These are phyloP conservation scores for Boletales sp. DNA, from an alignment of 768 basidiomycete genomes.

Conservation along the genomic window DNA sequence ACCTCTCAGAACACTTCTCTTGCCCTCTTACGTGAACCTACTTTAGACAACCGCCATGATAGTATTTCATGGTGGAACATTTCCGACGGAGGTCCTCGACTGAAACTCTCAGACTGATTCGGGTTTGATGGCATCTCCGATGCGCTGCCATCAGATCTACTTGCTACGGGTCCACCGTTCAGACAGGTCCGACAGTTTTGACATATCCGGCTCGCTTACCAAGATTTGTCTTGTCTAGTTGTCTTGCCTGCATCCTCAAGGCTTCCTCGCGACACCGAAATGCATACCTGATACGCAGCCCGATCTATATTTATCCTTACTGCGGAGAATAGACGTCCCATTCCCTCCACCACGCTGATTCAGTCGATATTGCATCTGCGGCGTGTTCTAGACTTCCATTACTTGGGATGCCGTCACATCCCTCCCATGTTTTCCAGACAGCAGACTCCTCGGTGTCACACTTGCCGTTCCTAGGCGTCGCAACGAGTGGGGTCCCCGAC, in stretches of 20 bases:
- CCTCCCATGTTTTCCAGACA: too few species aligned
- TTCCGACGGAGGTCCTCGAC: slow-evolving; percentile 7
- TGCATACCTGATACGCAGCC: too few species aligned
- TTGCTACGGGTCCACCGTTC: neutral
- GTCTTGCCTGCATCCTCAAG: too few species aligned
- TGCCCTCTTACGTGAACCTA: slow-evolving; percentile 13
- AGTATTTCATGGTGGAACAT: neutral
- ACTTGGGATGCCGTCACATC: slow-evolving; percentile 2
- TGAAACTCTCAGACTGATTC: neutral
- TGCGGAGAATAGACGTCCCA: neutral
- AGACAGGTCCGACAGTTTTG: neutral
- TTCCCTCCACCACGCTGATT: too few species aligned
- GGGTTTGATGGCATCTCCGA: slow-evolving; percentile 20
- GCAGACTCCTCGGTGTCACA: neutral
- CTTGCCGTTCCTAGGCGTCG: neutral
- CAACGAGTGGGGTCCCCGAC: neutral
- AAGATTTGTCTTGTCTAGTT: neutral
- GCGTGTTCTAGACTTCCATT: slow-evolving; percentile 1
- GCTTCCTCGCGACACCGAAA: too few species aligned
- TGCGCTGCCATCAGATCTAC: slow-evolving; percentile 1
- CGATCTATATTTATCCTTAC: neutral
- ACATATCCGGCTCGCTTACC: neutral
- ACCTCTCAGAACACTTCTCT: neutral
- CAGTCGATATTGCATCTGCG: neutral
- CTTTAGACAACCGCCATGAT: neutral